phyloP scores from a whole-genome alignment of 2,329 filamentous ascomycete species.

The Ophiobolus disseminans region DNA sequence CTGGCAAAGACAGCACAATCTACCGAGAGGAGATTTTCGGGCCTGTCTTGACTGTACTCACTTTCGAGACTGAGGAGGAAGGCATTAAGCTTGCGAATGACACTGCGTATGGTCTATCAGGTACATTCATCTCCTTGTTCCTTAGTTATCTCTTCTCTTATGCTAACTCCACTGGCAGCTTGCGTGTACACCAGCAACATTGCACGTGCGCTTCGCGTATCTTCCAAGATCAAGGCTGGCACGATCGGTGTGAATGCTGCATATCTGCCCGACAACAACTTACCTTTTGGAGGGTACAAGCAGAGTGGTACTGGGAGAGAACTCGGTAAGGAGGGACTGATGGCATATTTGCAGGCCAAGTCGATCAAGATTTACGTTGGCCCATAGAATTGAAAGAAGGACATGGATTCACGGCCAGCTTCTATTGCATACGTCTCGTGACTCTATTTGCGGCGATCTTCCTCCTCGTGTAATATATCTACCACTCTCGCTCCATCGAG shows the following conservation, averaged over 20 bases:
- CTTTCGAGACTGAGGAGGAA: slow-evolving; percentile 42
- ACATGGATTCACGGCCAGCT: too few species aligned
- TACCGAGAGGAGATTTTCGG: slow-evolving; percentile 43
- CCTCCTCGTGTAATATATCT: too few species aligned
- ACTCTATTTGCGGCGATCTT: too few species aligned
- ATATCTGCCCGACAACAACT: slow-evolving; percentile 34
- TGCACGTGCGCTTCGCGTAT: slow-evolving; percentile 23
- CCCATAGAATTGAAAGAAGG: slow-evolving; percentile 8
- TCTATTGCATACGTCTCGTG: too few species aligned
- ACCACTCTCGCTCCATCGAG: too few species aligned
- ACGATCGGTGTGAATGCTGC: slow-evolving; percentile 24
- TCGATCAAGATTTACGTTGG: slow-evolving; percentile 1
- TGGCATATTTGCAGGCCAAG: slow-evolving; percentile 37
- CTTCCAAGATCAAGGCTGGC: slow-evolving; percentile 26
- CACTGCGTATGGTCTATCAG: slow-evolving; percentile 29
- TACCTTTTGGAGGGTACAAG: slow-evolving; percentile 43
- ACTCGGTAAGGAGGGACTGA: slow-evolving; percentile 32
- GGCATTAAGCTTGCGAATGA: slow-evolving; percentile 38
- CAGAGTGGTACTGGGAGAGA: slow-evolving; percentile 38
- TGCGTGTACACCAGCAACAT: slow-evolving; percentile 20
- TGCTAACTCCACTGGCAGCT: too few species aligned
- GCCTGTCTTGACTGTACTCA: slow-evolving; percentile 31
- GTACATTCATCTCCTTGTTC: slow-evolving; percentile 4
- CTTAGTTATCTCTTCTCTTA: neutral
- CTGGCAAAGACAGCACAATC: slow-evolving; percentile 28